Percentiles rank a stretch among this genome's conserved stretches.
Conservation (phyloP, 805 yeast species). For the Lipomyces yamanashiensis region DNA sequence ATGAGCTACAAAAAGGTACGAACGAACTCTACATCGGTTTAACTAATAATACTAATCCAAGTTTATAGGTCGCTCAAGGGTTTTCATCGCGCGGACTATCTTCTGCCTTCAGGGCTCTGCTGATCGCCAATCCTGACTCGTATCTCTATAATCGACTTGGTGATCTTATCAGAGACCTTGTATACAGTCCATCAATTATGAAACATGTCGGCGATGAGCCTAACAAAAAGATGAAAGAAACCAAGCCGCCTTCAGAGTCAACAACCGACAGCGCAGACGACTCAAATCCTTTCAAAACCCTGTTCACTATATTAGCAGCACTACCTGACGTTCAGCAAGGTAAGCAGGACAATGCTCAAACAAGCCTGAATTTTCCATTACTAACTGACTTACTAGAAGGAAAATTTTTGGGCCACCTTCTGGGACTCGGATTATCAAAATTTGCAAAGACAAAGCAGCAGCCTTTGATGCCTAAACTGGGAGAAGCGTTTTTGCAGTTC, state of each 20-base stretch:
- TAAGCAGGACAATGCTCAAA: neutral
- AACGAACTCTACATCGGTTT: neutral
- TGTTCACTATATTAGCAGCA: slow-evolving; percentile 14
- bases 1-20: slow-evolving; percentile 27
- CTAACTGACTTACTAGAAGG: slow-evolving; percentile 6
- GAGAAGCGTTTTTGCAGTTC: slow-evolving; percentile 15
- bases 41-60: neutral
- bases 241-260: neutral
- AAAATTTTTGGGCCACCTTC: slow-evolving; percentile 16
- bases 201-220: slow-evolving; percentile 9
- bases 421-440: slow-evolving; percentile 27
- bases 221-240: neutral
- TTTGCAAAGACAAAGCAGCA: slow-evolving; percentile 26
- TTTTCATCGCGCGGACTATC: slow-evolving; percentile 11
- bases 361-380: neutral
- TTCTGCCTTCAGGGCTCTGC: slow-evolving; percentile 7
- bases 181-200: slow-evolving; percentile 31
- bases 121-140: slow-evolving; percentile 23
- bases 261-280: neutral
- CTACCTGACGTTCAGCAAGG: slow-evolving; percentile 16
- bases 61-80: slow-evolving; percentile 14
- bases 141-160: slow-evolving; percentile 42
- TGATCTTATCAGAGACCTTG: slow-evolving; percentile 41
- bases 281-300: slow-evolving; percentile 10
- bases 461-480: slow-evolving; percentile 20